These are phyloP conservation scores for Fusarium lyarnte DNA, from an alignment of 2,329 filamentous ascomycete genomes.

Conservation along the genomic window DNA sequence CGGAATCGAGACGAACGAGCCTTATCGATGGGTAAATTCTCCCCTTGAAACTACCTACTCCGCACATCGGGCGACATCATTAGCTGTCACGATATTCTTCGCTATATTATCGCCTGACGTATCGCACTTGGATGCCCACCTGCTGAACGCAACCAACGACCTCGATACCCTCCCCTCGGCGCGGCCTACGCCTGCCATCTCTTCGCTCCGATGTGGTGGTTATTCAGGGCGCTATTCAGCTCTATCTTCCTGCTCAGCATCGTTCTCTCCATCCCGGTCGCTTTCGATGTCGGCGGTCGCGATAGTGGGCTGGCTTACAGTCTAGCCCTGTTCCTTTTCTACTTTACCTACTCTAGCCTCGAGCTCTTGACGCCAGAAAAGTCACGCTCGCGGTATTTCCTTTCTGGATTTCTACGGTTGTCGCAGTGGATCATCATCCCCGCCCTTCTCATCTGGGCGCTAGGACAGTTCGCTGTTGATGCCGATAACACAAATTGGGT, in stretches of 20 bases:
- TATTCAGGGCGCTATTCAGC: slow-evolving; percentile 82
- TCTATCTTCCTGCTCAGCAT: slow-evolving; percentile 89
- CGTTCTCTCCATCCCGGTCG: slow-evolving; percentile 93
- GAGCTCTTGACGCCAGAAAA: slow-evolving; percentile 82
- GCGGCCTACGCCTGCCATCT: slow-evolving; percentile 43
- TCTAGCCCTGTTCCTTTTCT: slow-evolving; percentile 87
- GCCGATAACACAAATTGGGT: slow-evolving; percentile 82
- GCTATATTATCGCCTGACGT: slow-evolving; percentile 7
- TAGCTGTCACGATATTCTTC: slow-evolving; percentile 15
- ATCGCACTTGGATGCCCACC: slow-evolving; percentile 31
- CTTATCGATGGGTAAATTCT: slow-evolving; percentile 36
- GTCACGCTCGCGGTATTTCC: slow-evolving; percentile 77
- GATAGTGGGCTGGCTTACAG: slow-evolving; percentile 96
- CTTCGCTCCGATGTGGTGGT: slow-evolving; percentile 76
- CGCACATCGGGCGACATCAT: slow-evolving; percentile 13
- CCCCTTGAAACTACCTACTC: slow-evolving; percentile 22
- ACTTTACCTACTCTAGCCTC: slow-evolving; percentile 85
- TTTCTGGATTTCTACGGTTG: slow-evolving; percentile 75
- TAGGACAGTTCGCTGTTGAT: slow-evolving; percentile 95
- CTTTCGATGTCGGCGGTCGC: slow-evolving; percentile 96
- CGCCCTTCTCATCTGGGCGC: slow-evolving; percentile 88
- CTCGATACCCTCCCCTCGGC: slow-evolving; percentile 36
- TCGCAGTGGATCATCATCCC: slow-evolving; percentile 91
- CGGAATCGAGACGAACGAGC: slow-evolving; percentile 25
- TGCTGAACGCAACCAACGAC: slow-evolving; percentile 20